A percentile compares a stretch with the other conserved stretches of the same genome.
phyloP scores from a whole-genome alignment of 1,139 yeast species.

The Zygosaccharomyces pseudobailii region DNA sequence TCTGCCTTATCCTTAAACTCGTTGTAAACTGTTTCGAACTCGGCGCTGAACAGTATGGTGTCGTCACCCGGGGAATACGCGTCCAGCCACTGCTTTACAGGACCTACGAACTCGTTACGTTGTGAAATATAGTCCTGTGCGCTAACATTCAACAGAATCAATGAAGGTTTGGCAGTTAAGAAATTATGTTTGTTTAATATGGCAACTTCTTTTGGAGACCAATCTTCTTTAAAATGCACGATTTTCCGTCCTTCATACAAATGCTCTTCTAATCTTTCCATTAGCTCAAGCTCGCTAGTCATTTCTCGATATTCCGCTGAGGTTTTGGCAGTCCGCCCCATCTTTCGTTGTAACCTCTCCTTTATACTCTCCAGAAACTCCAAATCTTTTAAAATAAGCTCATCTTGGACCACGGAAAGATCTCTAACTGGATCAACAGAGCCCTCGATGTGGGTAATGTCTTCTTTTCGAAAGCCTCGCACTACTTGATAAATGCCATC shows the following conservation, averaged over 20 bases:
- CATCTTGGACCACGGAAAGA: constrained; percentile 64
- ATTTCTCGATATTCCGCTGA: constrained; percentile 35
- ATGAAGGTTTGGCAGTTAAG: constrained; percentile 66
- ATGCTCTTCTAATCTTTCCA: constrained; percentile 45
- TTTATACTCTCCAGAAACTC: constrained; percentile 57
- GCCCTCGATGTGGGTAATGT: constrained; percentile 65
- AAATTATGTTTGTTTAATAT: constrained; percentile 56
- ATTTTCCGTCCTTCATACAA: constrained; percentile 59
- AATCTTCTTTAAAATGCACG: constrained; percentile 39
- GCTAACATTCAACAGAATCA: constrained; percentile 56
- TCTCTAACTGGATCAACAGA: constrained; percentile 63
- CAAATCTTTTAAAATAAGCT: constrained; percentile 64
- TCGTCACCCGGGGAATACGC: constrained; percentile 53
- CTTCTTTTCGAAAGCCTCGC: constrained; percentile 63
- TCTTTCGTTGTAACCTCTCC: constrained; percentile 43
- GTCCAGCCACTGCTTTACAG: constrained; percentile 49
- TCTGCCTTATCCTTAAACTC: constrained; percentile 25
- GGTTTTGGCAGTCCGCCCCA: constrained; percentile 39
- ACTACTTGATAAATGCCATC: constrained; percentile 73
- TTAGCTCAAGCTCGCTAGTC: constrained; percentile 43
- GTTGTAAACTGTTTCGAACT: constrained; percentile 45
- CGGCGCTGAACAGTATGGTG: constrained; percentile 56
- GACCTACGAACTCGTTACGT: constrained; percentile 43
- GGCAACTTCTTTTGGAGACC: constrained; percentile 55
- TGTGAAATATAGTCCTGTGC: constrained; percentile 48